Evolutionary conservation across 2,329 filamentous ascomycete genomes (phyloP).

Genomic region (Pyrenochaeta sp.): DNA sequence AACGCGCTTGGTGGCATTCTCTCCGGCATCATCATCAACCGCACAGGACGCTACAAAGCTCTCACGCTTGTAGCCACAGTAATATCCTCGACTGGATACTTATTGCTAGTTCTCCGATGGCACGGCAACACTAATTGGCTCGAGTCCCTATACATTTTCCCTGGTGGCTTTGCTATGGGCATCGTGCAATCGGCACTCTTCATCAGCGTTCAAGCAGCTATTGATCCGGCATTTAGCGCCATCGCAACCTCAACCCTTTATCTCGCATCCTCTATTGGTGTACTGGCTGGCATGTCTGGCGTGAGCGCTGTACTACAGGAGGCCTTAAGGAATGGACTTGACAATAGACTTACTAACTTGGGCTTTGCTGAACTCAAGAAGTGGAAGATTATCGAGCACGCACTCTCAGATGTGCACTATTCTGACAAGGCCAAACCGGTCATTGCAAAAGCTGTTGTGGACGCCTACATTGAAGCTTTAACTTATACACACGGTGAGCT

Average conservation of each 20-base stretch:
- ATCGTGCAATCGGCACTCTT: slow-evolving; percentile 36
- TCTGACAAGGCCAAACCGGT: slow-evolving; percentile 21
- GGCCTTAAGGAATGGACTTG: slow-evolving; percentile 23
- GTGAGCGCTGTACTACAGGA: slow-evolving; percentile 33
- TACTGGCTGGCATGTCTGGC: slow-evolving; percentile 32
- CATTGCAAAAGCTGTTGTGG: slow-evolving; percentile 18
- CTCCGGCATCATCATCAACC: slow-evolving; percentile 55
- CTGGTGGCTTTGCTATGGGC: slow-evolving; percentile 38
- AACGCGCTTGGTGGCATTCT: slow-evolving; percentile 71
- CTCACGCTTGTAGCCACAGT: slow-evolving; percentile 27
- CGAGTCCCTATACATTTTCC: slow-evolving; percentile 38
- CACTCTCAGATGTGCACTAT: slow-evolving; percentile 31
- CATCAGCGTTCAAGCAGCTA: slow-evolving; percentile 33
- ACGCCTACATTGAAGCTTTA: slow-evolving; percentile 32
- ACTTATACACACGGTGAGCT: slow-evolving; percentile 34
- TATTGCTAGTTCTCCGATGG: slow-evolving; percentile 38
- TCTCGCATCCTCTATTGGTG: slow-evolving; percentile 23
- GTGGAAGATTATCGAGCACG: slow-evolving; percentile 26
- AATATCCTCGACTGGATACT: slow-evolving; percentile 27
- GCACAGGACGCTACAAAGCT: slow-evolving; percentile 37
- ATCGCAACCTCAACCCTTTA: slow-evolving; percentile 35
- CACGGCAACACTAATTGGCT: slow-evolving; percentile 36
- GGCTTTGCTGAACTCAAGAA: slow-evolving; percentile 12
- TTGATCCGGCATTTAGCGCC: slow-evolving; percentile 26
- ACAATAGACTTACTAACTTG: slow-evolving; percentile 15